Conservation (phyloP, 331 rosid species). For the Spiraea crenata region DNA sequence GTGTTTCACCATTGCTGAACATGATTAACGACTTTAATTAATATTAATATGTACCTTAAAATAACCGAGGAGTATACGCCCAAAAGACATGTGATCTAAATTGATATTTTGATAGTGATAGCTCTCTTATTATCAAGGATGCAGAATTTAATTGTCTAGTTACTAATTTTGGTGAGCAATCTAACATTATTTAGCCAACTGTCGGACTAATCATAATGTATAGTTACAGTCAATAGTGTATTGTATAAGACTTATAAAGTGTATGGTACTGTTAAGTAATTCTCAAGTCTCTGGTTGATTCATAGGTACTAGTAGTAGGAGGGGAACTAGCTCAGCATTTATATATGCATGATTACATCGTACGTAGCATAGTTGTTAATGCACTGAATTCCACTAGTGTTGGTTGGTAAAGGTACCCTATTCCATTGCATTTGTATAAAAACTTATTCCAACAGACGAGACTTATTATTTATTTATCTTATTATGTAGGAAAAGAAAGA, state of each 20-base stretch:
- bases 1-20: constrained; percentile 12
- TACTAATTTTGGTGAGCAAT: background rate
- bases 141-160: background rate
- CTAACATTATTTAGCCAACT: background rate
- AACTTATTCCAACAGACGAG: too few species aligned
- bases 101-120: background rate
- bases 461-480: too few species aligned
- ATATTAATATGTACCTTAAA: background rate
- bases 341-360: background rate
- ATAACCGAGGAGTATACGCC: background rate
- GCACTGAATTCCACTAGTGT: background rate
- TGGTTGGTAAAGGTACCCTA: background rate
- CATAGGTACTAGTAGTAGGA: background rate
- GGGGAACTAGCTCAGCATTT: constrained; percentile 1
- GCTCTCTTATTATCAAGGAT: background rate
- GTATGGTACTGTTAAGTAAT: too few species aligned
- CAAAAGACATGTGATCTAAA: background rate
- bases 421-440: background rate
- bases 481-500: too few species aligned
- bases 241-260: too few species aligned
- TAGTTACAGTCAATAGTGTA: background rate
- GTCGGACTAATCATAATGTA: background rate
- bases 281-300: too few species aligned
- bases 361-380: background rate
- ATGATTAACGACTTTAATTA: constrained; percentile 9